A percentile compares a stretch with the other conserved stretches of the same genome.
phyloP scores from a whole-genome alignment of 225 moss, liverwort and hornwort genomes.

The Polytrichum commune region DNA sequence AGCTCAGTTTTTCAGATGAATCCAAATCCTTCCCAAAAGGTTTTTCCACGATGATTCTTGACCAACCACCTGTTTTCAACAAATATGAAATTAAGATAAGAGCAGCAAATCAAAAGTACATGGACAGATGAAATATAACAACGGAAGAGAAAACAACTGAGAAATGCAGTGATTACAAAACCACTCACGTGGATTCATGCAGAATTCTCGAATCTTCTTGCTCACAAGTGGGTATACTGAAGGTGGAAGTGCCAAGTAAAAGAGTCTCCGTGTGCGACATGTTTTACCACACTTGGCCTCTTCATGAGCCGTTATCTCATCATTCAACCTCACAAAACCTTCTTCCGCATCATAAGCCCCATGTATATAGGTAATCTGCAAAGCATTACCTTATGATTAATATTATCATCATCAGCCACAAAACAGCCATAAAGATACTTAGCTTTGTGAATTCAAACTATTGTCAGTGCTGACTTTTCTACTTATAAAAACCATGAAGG shows the following conservation, averaged over 20 bases:
- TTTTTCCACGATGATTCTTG: slow-evolving; percentile 92
- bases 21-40: slow-evolving; percentile 88
- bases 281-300: slow-evolving; percentile 8
- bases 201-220: slow-evolving; percentile 55
- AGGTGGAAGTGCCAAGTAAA: slow-evolving; percentile 86
- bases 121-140: slow-evolving; percentile 1
- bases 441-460: too few relatives aligned
- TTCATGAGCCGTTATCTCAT: slow-evolving; percentile 52
- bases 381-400: not conserved
- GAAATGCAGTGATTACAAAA: not conserved
- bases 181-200: slow-evolving; percentile 61
- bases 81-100: not conserved
- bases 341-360: slow-evolving; percentile 75
- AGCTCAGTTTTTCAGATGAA: slow-evolving; percentile 71
- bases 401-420: too few relatives aligned
- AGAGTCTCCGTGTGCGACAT: slow-evolving; percentile 52
- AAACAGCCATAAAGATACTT: too few relatives aligned
- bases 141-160: not conserved
- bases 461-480: too few relatives aligned
- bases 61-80: slow-evolving; percentile 72
- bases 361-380: slow-evolving; percentile 52
- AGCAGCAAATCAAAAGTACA: not conserved
- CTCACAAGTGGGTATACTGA: slow-evolving; percentile 80
- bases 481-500: too few relatives aligned
- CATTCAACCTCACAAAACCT: slow-evolving; percentile 55